Base-by-base conservation (phyloP, 73 alveolate species). In the Vitrella brassicaformis region DNA sequence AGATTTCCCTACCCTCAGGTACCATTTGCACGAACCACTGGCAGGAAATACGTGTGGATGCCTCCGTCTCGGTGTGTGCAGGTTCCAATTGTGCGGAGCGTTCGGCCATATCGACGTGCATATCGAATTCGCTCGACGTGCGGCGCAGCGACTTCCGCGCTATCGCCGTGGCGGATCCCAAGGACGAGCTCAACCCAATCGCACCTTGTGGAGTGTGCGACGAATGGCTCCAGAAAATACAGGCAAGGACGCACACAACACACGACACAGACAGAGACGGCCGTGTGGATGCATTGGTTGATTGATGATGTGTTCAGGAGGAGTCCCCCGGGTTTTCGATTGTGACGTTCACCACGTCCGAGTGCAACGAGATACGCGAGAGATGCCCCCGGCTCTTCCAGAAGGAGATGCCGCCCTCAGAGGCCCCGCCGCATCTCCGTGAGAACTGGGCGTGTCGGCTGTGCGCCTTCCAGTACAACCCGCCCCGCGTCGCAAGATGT, bases 131-230 rank as follows among this genome's bases (percentile, higher is more conserved):
- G 28, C 79, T 69, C 25, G 56, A 56, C 71, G n/a, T 72, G 47
- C 19, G 0, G 19, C 70, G 79, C 31, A 22, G 30, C 27, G 71
- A 72, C 71, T 47, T 72, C 71, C 46, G 56, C 25, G 79, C 71
- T 1, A 29, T 72, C 27, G 79, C 79, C 0, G 79, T 72, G 1
- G 27, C 47, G 71, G 79, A 72, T 27, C 71, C 68, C n/a, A n/a
- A 47, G n/a, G 78, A 71, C 29, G 28, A 32, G 47, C 14, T 39
- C 22, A 72, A 72, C 30, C 79, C 79, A 14, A 46, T 72, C 31
- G 71, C 79, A 25, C 79, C 79, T 19, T 72, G 79, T 30, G 79
- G 79, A 9, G 79, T 69, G 1, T 72, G 79, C 71, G 56, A 72
- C 31, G 79, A 72, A 28, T 72, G 79, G 79, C 71, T 72, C 31